Conservation (phyloP, 2,329 filamentous ascomycete species). For the Xylogone sp. region DNA sequence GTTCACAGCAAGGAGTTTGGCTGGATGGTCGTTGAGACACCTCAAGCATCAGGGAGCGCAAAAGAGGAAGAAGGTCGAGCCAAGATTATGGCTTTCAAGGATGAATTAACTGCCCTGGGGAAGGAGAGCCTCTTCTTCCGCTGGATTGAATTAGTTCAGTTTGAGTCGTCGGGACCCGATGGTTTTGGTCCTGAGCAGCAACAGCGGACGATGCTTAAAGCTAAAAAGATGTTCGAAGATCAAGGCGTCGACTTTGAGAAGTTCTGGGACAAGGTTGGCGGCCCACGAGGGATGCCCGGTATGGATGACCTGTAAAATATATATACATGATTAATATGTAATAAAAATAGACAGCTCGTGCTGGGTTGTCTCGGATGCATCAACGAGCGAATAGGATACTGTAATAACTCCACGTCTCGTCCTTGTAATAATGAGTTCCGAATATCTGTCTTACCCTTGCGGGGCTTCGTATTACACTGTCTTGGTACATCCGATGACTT, state of each 20-base stretch:
- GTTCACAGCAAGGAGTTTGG: slow-evolving; percentile 64
- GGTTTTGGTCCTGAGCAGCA: slow-evolving; percentile 76
- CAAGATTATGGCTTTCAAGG: slow-evolving; percentile 78
- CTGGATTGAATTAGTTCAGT: slow-evolving; percentile 92
- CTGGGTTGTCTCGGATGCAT: too few relatives aligned
- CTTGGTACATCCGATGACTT: too few relatives aligned
- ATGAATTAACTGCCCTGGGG: slow-evolving; percentile 68
- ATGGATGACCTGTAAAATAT: slow-evolving; percentile 30
- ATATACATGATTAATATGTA: neutral
- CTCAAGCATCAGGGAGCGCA: slow-evolving; percentile 40
- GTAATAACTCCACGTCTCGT: neutral
- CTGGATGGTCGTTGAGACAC: slow-evolving; percentile 67
- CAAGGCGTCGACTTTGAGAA: slow-evolving; percentile 79
- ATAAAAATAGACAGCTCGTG: neutral
- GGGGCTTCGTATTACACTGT: too few relatives aligned
- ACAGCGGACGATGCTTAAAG: slow-evolving; percentile 66
- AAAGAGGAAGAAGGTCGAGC: slow-evolving; percentile 62
- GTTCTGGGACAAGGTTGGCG: slow-evolving; percentile 70
- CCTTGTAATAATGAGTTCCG: too few relatives aligned
- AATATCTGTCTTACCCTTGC: too few relatives aligned
- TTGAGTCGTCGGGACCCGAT: slow-evolving; percentile 73
- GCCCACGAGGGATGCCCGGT: slow-evolving; percentile 52
- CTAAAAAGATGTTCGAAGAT: slow-evolving; percentile 69
- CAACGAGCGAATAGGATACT: too few relatives aligned
- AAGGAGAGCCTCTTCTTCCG: slow-evolving; percentile 89